Evolutionary conservation across 23 red algal species (phyloP), one percentile per base, ranked within the genome.

Genomic region (Cyanidioschyzon merolae): DNA sequence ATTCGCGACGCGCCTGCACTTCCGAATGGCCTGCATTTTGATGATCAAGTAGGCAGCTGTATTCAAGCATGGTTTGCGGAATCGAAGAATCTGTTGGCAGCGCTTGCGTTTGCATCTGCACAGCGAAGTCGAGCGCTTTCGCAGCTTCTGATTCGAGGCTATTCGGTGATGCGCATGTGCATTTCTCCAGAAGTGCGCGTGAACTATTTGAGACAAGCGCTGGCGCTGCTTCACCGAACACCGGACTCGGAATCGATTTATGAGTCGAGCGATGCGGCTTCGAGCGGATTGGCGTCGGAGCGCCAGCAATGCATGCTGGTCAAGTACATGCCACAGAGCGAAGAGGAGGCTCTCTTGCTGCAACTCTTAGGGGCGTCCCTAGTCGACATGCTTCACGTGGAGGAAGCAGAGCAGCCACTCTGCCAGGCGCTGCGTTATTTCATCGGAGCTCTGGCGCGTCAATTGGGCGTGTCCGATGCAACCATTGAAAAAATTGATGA

Each of bases 281-380:
- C 16, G 7, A 71, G 12, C 63, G 63, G 30, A 27, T 25, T 27
- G 32, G 30, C 45, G 21, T 21, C 63, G 12, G n/a, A 35, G 29
- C 3, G 12, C 2, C 63, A 15, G n/a, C 63, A 71, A 71, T 71
- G 63, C 63, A 71, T 71, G 63, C 30, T 71, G n/a, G 63, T 71
- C 7, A 7, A 35, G 2, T 71, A 71, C 29, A 71, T 71, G 63
- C 63, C 63, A 3, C n/a, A 25, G n/a, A 71, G n/a, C n/a, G n/a
- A 35, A 25, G 63, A 71, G n/a, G 63, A 71, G 63, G 21, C 63
- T 7, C 16, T 71, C 7, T 32, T 71, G 63, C 30, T 71, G 63
- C 32, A 35, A 7, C 12, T 7, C 29, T 27, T 71, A 3, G 63
- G 63, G 7, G 63, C 7, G 29, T 7, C 63, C n/a, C 30, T 17